Evolutionary conservation across 176 grass and related monocot genomes (phyloP).

Genomic region (Bolboschoenus planiculmis): DNA sequence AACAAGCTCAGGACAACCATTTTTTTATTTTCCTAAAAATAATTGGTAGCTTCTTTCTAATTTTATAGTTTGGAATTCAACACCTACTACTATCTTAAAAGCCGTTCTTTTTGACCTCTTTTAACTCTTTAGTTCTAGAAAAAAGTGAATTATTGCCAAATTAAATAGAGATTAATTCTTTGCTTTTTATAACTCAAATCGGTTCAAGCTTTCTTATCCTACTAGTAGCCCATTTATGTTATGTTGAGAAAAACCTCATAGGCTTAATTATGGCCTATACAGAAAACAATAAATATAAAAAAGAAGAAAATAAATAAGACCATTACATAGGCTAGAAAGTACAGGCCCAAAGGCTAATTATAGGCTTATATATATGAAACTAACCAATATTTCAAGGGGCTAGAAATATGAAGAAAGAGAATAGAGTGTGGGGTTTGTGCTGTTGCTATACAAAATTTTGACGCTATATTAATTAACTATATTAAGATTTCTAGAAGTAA

Average conservation of each 20-base stretch:
- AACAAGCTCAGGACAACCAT: no score
- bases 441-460: background rate
- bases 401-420: background rate
- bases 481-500: background rate
- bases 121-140: background rate
- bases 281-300: background rate
- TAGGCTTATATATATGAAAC: background rate
- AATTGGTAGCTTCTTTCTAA: background rate
- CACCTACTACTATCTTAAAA: background rate
- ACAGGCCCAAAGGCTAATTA: background rate
- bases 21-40: no score
- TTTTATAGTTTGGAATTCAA: background rate
- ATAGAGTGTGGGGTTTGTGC: background rate
- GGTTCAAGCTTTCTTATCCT: background rate
- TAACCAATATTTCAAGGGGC: background rate
- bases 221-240: background rate
- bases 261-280: background rate
- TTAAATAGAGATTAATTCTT: background rate
- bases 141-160: background rate
- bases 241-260: background rate
- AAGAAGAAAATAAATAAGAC: background rate
- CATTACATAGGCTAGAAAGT: background rate
- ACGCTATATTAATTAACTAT: background rate
- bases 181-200: background rate
- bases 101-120: background rate